phyloP scores from a whole-genome alignment of 2,329 filamentous ascomycete species.

The Westerdykella aurantiaca region DNA sequence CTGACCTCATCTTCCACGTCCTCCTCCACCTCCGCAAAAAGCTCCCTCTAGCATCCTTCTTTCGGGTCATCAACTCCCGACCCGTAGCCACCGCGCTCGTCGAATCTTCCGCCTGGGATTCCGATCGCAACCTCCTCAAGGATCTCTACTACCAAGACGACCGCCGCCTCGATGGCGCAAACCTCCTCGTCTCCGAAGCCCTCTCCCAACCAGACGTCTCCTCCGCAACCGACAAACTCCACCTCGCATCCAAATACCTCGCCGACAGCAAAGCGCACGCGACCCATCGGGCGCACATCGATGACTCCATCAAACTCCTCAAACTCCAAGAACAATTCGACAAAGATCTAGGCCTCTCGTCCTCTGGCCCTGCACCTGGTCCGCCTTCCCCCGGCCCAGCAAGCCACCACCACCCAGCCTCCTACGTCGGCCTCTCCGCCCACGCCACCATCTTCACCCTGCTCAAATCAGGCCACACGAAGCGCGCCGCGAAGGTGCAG shows the following conservation, averaged over 20 bases:
- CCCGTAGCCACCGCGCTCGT: constrained; percentile 85
- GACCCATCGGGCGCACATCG: constrained; percentile 65
- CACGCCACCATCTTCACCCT: constrained; percentile 92
- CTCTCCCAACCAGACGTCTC: constrained; percentile 65
- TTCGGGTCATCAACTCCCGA: constrained; percentile 79
- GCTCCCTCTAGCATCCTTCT: constrained; percentile 83
- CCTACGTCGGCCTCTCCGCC: constrained; percentile 75
- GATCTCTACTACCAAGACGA: constrained; percentile 98
- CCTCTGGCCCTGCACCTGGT: not conserved
- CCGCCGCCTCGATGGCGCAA: constrained; percentile 77
- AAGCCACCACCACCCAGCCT: constrained; percentile 17
- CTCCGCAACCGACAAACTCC: constrained; percentile 75
- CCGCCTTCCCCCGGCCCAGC: constrained; percentile 46
- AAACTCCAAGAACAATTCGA: constrained; percentile 84
- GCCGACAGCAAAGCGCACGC: constrained; percentile 68
- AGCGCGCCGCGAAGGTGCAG: constrained; percentile 80
- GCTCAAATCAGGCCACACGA: constrained; percentile 72
- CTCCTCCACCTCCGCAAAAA: constrained; percentile 85
- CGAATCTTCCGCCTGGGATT: constrained; percentile 72
- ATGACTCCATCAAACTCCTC: constrained; percentile 73
- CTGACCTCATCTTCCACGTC: constrained; percentile 86
- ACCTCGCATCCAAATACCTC: constrained; percentile 76
- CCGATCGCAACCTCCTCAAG: constrained; percentile 79
- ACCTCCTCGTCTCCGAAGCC: constrained; percentile 80
- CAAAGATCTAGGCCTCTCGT: constrained; percentile 59